Evolutionary conservation across 805 yeast genomes (phyloP).

Genomic region (Saccharomycopsis guyanensis): DNA sequence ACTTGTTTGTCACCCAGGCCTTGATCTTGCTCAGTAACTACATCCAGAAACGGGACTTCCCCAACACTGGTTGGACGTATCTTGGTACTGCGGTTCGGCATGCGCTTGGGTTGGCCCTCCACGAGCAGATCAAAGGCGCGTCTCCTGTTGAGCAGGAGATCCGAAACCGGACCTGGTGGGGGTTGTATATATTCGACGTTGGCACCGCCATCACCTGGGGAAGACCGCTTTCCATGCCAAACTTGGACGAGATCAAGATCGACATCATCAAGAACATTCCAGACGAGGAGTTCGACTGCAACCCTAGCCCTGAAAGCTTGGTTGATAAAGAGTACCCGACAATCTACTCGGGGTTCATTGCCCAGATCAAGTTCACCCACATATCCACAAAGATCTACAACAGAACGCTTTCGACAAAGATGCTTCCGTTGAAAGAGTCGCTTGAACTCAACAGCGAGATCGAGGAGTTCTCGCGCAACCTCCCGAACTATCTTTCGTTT

Average conservation of each 20-base stretch:
- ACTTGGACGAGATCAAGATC: constrained; percentile 39
- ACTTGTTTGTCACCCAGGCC: constrained; percentile 45
- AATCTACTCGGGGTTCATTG: constrained; percentile 49
- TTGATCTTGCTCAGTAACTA: constrained; percentile 50
- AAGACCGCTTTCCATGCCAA: constrained; percentile 51
- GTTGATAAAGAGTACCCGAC: constrained; percentile 37
- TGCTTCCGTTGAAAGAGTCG: constrained; percentile 43
- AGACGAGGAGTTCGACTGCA: constrained; percentile 28
- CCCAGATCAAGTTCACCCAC: constrained; percentile 43
- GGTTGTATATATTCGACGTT: constrained; percentile 53
- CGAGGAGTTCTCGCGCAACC: constrained; percentile 30
- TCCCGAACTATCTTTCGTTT: constrained; percentile 44
- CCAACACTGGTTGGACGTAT: constrained; percentile 64
- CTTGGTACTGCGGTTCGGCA: constrained; percentile 57
- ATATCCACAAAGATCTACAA: constrained; percentile 43
- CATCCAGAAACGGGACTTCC: constrained; percentile 56
- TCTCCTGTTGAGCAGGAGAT: constrained; percentile 42
- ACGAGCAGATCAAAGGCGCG: constrained; percentile 24
- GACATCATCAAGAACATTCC: constrained; percentile 43
- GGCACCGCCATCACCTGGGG: constrained; percentile 61
- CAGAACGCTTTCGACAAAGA: constrained; percentile 38
- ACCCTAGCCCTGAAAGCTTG: constrained; percentile 26
- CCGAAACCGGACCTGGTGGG: constrained; percentile 64
- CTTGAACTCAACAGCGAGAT: constrained; percentile 39
- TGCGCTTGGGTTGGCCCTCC: constrained; percentile 55